These are phyloP conservation scores for Elaphomyces granulatus DNA, from an alignment of 495 filamentous ascomycete genomes.

Conservation along the genomic window DNA sequence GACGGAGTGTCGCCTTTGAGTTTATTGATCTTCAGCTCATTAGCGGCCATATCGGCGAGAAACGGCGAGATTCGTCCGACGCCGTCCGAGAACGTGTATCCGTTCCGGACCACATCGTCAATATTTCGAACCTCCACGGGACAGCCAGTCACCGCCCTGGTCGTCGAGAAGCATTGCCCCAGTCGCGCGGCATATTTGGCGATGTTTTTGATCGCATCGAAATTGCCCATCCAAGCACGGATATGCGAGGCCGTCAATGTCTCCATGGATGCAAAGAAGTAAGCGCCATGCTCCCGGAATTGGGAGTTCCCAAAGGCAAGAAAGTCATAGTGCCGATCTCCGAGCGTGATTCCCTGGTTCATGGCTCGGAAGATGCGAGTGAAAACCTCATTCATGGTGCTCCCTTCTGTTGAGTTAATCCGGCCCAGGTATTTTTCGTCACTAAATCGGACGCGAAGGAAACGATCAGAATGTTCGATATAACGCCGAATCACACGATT, in stretches of 20 bases:
- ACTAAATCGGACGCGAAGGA: slow-evolving; percentile 82
- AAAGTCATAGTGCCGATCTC: slow-evolving; percentile 70
- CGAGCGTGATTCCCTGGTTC: slow-evolving; percentile 66
- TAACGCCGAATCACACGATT: slow-evolving; percentile 76
- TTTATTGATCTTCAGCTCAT: slow-evolving; percentile 44
- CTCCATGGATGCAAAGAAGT: slow-evolving; percentile 60
- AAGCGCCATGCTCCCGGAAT: slow-evolving; percentile 82
- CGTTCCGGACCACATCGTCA: slow-evolving; percentile 50
- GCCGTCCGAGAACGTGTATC: slow-evolving; percentile 72
- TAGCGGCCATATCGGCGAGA: slow-evolving; percentile 52
- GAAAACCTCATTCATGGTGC: slow-evolving; percentile 55
- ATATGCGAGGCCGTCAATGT: slow-evolving; percentile 55
- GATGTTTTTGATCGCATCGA: slow-evolving; percentile 58
- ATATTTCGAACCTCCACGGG: slow-evolving; percentile 29
- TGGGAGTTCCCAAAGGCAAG: slow-evolving; percentile 94
- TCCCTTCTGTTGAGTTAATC: slow-evolving; percentile 40
- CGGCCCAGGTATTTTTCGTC: slow-evolving; percentile 58
- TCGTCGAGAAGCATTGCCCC: slow-evolving; percentile 94
- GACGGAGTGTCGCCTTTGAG: slow-evolving; percentile 44
- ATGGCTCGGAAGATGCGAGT: slow-evolving; percentile 57
- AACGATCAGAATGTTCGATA: slow-evolving; percentile 53
- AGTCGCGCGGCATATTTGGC: slow-evolving; percentile 79
- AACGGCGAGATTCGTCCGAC: slow-evolving; percentile 82
- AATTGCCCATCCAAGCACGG: slow-evolving; percentile 81
- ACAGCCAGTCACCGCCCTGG: slow-evolving; percentile 44